These are phyloP conservation scores for Mytilinidion resinicola DNA, from an alignment of 495 filamentous ascomycete genomes.

Conservation along the genomic window DNA sequence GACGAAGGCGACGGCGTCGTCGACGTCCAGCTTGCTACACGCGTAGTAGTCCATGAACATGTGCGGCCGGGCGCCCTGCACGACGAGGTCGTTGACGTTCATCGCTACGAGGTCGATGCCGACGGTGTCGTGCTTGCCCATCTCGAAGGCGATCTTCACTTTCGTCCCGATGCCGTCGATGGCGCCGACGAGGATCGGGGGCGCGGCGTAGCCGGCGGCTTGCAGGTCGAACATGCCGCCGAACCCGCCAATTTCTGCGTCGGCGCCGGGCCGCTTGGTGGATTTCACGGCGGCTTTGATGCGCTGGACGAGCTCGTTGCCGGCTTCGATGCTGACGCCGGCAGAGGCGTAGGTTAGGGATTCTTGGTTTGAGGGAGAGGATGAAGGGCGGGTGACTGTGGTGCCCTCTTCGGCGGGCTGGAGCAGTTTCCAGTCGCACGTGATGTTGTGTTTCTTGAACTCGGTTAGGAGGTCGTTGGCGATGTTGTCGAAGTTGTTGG, in stretches of 20 bases:
- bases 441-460: conserved; percentile 64
- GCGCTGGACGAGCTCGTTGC: conserved; percentile 80
- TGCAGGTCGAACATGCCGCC: conserved; percentile 81
- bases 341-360: conserved; percentile 83
- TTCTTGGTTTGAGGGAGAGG: conserved; percentile 2
- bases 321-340: conserved; percentile 86
- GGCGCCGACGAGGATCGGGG: conserved; percentile 76
- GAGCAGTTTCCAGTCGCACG: conserved; percentile 78
- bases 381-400: conserved; percentile 44
- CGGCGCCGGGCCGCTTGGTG: conserved; percentile 75
- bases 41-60: conserved; percentile 97
- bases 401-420: conserved; percentile 82
- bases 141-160: conserved; percentile 84
- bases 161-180: conserved; percentile 98
- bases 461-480: conserved; percentile 64
- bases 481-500: conserved; percentile 76
- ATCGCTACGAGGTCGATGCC: conserved; percentile 94
- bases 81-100: conserved; percentile 96
- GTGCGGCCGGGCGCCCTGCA: conserved; percentile 87
- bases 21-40: conserved; percentile 73
- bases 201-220: conserved; percentile 63
- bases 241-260: conserved; percentile 90
- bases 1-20: conserved; percentile 72
- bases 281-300: conserved; percentile 80
- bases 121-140: conserved; percentile 84